phyloP scores from a whole-genome alignment of 2,329 filamentous ascomycete species.

The Penicillium corylophilum region DNA sequence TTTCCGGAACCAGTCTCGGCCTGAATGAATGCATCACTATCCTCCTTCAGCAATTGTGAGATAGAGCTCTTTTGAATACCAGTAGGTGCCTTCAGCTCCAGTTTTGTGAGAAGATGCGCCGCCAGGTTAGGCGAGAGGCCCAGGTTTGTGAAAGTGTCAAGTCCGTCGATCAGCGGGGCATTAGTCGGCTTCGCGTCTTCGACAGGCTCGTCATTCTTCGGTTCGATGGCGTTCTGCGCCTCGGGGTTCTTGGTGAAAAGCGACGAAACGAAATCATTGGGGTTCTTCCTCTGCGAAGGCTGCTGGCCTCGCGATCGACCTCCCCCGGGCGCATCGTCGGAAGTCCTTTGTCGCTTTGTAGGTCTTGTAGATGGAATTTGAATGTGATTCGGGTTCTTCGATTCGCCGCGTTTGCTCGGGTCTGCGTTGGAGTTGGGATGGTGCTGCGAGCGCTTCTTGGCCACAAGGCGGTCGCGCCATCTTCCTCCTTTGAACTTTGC shows the following conservation, averaged over 20 bases:
- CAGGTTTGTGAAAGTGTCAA: slow-evolving; percentile 81
- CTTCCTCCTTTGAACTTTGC: slow-evolving; percentile 78
- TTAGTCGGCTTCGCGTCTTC: slow-evolving; percentile 72
- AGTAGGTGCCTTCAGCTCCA: slow-evolving; percentile 85
- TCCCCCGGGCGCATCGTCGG: slow-evolving; percentile 22
- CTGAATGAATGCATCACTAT: slow-evolving; percentile 91
- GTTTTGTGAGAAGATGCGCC: slow-evolving; percentile 77
- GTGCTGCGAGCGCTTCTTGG: slow-evolving; percentile 66
- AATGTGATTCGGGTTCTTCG: slow-evolving; percentile 37
- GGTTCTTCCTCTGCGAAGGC: slow-evolving; percentile 39
- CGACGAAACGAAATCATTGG: slow-evolving; percentile 75
- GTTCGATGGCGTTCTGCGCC: slow-evolving; percentile 58
- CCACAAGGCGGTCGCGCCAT: slow-evolving; percentile 85
- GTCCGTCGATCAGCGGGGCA: slow-evolving; percentile 79
- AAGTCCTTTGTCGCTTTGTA: slow-evolving; percentile 43
- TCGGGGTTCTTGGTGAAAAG: slow-evolving; percentile 88
- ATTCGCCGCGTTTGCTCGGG: slow-evolving; percentile 15
- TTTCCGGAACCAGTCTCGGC: slow-evolving; percentile 98
- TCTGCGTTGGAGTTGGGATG: slow-evolving; percentile 31
- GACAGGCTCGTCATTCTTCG: slow-evolving; percentile 38
- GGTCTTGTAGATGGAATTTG: slow-evolving; percentile 33
- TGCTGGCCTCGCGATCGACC: slow-evolving; percentile 24
- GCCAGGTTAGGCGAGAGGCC: slow-evolving; percentile 80
- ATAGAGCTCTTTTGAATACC: slow-evolving; percentile 92
- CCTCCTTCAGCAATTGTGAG: slow-evolving; percentile 72